These are phyloP conservation scores for Ophiocordyceps camponoti-rufipedis DNA, from an alignment of 2,329 filamentous ascomycete genomes.

Conservation along the genomic window DNA sequence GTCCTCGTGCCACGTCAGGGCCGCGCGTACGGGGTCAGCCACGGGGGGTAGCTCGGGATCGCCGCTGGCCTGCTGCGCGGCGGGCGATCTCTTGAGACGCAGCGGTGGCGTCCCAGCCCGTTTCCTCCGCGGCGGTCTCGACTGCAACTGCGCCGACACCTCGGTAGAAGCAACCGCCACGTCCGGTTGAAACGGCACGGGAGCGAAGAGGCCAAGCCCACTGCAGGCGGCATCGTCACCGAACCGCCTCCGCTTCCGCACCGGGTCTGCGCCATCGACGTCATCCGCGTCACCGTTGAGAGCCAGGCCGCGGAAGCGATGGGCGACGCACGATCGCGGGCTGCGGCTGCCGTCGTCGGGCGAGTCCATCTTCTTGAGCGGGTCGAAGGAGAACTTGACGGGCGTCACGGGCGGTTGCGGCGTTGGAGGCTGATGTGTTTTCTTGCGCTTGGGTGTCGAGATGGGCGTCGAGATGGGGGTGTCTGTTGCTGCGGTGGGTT, in stretches of 20 bases:
- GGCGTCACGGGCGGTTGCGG: slow-evolving; percentile 10
- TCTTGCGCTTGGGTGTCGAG: slow-evolving; percentile 28
- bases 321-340: slow-evolving; percentile 32
- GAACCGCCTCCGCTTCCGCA: slow-evolving; percentile 3
- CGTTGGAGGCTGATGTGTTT: slow-evolving; percentile 13
- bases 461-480: slow-evolving; percentile 16
- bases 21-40: slow-evolving; percentile 35
- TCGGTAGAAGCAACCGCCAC: background rate
- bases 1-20: slow-evolving; percentile 48
- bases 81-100: slow-evolving; percentile 8
- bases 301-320: slow-evolving; percentile 31
- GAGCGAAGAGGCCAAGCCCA: background rate
- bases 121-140: slow-evolving; percentile 14
- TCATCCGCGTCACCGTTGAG: slow-evolving; percentile 20
- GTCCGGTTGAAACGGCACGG: background rate
- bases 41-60: slow-evolving; percentile 17
- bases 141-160: background rate
- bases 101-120: slow-evolving; percentile 21
- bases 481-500: background rate
- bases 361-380: slow-evolving; percentile 8
- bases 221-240: background rate
- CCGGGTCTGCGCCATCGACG: slow-evolving; percentile 7
- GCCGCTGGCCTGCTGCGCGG: slow-evolving; percentile 6
- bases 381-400: slow-evolving; percentile 29
- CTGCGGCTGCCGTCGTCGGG: slow-evolving; percentile 30